These are phyloP conservation scores for Eutrema salsugineum DNA, from an alignment of 441 rosid genomes.

Conservation along the genomic window DNA sequence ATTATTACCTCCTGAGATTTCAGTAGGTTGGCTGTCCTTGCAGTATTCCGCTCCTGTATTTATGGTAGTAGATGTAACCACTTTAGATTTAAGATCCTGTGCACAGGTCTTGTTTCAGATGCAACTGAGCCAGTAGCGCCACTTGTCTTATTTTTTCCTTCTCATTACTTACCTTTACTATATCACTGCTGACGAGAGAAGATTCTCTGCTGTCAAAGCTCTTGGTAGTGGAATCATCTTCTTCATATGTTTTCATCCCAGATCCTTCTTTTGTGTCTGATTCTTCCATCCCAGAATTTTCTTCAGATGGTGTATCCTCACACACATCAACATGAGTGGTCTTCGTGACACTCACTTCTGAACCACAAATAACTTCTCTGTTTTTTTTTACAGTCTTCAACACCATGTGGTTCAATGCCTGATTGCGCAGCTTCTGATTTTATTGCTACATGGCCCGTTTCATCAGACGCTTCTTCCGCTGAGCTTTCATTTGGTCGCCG, in stretches of 20 bases:
- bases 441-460: too few relatives aligned
- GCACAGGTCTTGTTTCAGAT: constrained; percentile 28
- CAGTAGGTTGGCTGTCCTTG: constrained; percentile 22
- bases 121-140: constrained; percentile 17
- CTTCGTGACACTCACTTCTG: constrained; percentile 8
- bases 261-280: constrained; percentile 12
- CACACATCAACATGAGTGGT: constrained; percentile 9
- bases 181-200: constrained; percentile 4
- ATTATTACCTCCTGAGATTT: constrained; percentile 28
- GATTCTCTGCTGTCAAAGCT: constrained; percentile 5
- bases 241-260: constrained; percentile 9
- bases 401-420: too few relatives aligned
- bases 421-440: too few relatives aligned
- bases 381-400: too few relatives aligned
- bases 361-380: too few relatives aligned
- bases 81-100: constrained; percentile 30
- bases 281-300: constrained; percentile 6
- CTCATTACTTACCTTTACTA: constrained; percentile 6
- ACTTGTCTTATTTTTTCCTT: constrained; percentile 14
- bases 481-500: too few relatives aligned
- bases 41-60: constrained; percentile 17
- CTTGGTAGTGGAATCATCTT: background rate
- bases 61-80: constrained; percentile 27
- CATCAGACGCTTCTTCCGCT: too few relatives aligned
- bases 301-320: constrained; percentile 9